phyloP scores from a whole-genome alignment of 805 yeast genomes.

The Saturnispora serradocipensis region DNA sequence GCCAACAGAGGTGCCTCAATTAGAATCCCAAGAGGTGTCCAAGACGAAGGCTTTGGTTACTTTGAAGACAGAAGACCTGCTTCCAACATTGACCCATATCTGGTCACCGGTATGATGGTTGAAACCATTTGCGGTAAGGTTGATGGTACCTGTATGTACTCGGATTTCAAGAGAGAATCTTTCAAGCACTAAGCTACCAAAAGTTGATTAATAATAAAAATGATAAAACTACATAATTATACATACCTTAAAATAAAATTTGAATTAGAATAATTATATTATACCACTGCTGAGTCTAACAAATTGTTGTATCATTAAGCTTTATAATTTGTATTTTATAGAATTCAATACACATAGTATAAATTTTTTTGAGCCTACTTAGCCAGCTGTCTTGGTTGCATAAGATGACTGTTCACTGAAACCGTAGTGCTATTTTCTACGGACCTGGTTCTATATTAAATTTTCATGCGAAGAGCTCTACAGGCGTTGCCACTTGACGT shows the following conservation, averaged over 20 bases:
- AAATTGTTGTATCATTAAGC: not conserved
- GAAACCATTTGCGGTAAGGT: slow-evolving; percentile 95
- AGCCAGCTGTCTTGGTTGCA: too few species aligned
- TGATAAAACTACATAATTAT: not conserved
- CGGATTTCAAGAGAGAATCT: slow-evolving; percentile 76
- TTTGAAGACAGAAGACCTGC: slow-evolving; percentile 99
- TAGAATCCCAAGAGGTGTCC: slow-evolving; percentile 98
- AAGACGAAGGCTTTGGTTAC: slow-evolving; percentile 96
- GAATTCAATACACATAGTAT: not conserved
- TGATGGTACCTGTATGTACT: slow-evolving; percentile 90
- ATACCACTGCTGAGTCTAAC: not conserved
- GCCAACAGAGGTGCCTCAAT: slow-evolving; percentile 99
- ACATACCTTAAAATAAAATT: not conserved
- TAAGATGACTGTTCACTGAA: too few species aligned
- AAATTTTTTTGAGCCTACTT: too few species aligned
- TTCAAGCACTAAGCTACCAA: slow-evolving; percentile 12
- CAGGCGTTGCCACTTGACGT: too few species aligned
- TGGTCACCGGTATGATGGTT: slow-evolving; percentile 96
- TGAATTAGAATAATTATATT: not conserved
- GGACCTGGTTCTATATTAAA: too few species aligned
- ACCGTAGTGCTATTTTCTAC: too few species aligned
- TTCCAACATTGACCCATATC: slow-evolving; percentile 97
- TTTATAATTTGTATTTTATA: not conserved
- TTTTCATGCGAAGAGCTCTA: too few species aligned
- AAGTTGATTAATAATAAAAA: not conserved